Conservation (phyloP, 768 basidiomycete species). For the Boletellus ananas region DNA sequence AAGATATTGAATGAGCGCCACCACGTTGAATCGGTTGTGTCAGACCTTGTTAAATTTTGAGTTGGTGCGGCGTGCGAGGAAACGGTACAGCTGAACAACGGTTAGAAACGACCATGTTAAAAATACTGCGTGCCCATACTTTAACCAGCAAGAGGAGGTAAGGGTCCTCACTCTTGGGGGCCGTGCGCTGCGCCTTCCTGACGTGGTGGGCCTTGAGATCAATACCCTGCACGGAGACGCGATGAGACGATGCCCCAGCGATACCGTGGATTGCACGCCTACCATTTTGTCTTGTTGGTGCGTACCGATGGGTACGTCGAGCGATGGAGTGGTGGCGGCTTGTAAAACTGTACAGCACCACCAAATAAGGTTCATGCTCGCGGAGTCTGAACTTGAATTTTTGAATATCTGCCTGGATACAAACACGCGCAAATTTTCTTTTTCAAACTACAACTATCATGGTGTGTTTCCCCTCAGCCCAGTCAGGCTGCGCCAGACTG, state of each 20-base stretch:
- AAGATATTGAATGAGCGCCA: slow-evolving; percentile 17
- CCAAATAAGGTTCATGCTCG: slow-evolving; percentile 34
- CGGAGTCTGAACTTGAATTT: slow-evolving; percentile 28
- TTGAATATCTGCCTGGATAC: slow-evolving; percentile 34
- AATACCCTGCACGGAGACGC: slow-evolving; percentile 65
- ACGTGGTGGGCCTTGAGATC: slow-evolving; percentile 96
- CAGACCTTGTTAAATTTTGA: slow-evolving; percentile 90
- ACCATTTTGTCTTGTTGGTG: slow-evolving; percentile 76
- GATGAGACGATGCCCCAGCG: slow-evolving; percentile 19
- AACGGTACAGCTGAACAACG: slow-evolving; percentile 83
- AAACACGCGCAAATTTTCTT: slow-evolving; percentile 40
- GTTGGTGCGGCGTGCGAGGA: slow-evolving; percentile 96
- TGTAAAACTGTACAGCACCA: slow-evolving; percentile 62
- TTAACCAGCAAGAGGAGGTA: slow-evolving; percentile 98
- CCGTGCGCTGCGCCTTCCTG: slow-evolving; percentile 93
- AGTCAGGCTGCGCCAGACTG: background rate
- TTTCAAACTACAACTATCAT: slow-evolving; percentile 60
- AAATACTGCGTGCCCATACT: slow-evolving; percentile 43
- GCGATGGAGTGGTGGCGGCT: slow-evolving; percentile 43
- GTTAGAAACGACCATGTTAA: slow-evolving; percentile 10
- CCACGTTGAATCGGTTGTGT: slow-evolving; percentile 1
- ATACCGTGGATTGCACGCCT: slow-evolving; percentile 48
- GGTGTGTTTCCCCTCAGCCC: slow-evolving; percentile 39
- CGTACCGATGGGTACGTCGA: slow-evolving; percentile 47
- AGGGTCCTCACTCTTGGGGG: slow-evolving; percentile 98